Conservation (phyloP, 345 rosid species). For the Mallotus nudiflorus region DNA sequence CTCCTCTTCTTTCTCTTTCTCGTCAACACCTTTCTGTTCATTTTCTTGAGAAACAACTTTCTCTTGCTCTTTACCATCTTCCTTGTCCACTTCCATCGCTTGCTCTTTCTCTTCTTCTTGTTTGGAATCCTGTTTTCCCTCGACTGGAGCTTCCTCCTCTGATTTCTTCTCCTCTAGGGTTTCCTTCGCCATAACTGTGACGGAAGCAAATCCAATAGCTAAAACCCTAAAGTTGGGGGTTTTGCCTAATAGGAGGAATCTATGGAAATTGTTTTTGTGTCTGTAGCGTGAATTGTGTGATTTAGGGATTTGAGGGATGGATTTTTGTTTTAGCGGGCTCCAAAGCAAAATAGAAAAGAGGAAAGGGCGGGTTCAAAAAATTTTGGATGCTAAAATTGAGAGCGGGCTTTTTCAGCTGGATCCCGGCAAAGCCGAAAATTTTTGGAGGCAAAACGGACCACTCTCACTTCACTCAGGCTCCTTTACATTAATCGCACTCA, state of each 20-base stretch:
- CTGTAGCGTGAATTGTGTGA: not conserved
- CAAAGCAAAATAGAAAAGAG: conserved; percentile 3
- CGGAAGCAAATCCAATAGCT: not conserved
- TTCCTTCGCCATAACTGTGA: conserved; percentile 60
- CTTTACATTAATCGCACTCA: too few species aligned
- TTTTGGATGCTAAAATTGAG: conserved; percentile 25
- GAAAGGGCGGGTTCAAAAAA: conserved; percentile 25
- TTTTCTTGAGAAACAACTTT: conserved; percentile 8
- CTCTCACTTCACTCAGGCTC: too few species aligned
- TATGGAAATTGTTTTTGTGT: not conserved
- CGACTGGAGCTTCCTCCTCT: conserved; percentile 40
- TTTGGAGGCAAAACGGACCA: not conserved
- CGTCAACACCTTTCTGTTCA: conserved; percentile 2
- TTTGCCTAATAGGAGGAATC: not conserved
- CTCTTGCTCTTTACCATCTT: conserved; percentile 14
- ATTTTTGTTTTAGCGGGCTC: conserved; percentile 17
- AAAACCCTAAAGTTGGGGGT: conserved; percentile 30
- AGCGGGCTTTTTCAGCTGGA: conserved; percentile 19
- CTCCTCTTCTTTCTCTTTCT: conserved; percentile 4
- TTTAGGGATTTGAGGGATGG: conserved; percentile 6
- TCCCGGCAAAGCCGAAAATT: not conserved
- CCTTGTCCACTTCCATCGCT: conserved; percentile 11
- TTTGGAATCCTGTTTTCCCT: conserved; percentile 16
- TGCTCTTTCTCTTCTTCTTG: conserved; percentile 21
- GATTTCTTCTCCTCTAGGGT: conserved; percentile 62